Evolutionary conservation across 169 alveolate species (phyloP).

Genomic region (Fabrea salina): DNA sequence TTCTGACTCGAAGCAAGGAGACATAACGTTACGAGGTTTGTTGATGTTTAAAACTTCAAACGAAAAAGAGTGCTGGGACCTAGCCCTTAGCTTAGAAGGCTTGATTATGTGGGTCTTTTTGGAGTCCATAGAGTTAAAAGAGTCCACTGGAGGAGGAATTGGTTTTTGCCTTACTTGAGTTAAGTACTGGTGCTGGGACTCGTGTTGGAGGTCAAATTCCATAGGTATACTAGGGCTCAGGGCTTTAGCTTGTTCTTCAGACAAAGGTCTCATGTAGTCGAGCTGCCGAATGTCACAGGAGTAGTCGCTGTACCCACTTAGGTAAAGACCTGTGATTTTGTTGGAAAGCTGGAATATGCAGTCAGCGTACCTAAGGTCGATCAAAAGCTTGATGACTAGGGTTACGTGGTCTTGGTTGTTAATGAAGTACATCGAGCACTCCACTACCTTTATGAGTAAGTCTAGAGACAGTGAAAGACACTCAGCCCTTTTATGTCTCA

Average conservation of each 20-base stretch:
- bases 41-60: background rate
- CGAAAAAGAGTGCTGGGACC: background rate
- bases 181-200: background rate
- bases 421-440: background rate
- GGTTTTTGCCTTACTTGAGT: background rate
- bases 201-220: slow-evolving; percentile 6
- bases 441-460: background rate
- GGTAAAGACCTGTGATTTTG: background rate
- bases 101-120: background rate
- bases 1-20: background rate
- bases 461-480: background rate
- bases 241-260: background rate
- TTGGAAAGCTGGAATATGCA: background rate
- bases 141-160: slow-evolving; percentile 1
- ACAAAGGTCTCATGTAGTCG: background rate
- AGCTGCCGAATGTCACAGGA: background rate
- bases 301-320: background rate
- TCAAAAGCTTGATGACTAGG: slow-evolving; percentile 10
- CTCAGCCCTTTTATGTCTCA: slow-evolving; percentile 9
- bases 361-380: slow-evolving; percentile 1
- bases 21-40: background rate
- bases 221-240: background rate
- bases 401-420: background rate
- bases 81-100: background rate
- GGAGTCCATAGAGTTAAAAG: background rate